Percentiles rank a stretch among this genome's conserved stretches.
These are phyloP conservation scores for Candida pseudocylindracea DNA, from an alignment of 1,139 yeast genomes.

Conservation along the genomic window DNA sequence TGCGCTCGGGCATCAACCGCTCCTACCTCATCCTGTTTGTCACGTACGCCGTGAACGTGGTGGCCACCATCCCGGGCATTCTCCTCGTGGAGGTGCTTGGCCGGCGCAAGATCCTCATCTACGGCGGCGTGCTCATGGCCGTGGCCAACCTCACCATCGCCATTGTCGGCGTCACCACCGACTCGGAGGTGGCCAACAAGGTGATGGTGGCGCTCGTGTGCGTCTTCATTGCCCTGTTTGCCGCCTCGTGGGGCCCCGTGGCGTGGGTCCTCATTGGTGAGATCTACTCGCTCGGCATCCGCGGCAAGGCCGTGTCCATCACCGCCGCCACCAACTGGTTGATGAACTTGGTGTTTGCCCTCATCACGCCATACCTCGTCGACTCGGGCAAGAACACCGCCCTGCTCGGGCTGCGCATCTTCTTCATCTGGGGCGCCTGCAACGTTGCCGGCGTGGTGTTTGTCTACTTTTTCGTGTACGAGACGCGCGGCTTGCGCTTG, in stretches of 20 bases:
- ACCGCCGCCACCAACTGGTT: constrained; percentile 5
- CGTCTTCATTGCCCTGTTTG: constrained; percentile 5
- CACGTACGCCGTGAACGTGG: constrained; percentile 52
- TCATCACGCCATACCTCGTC: constrained; percentile 5
- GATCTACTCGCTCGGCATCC: constrained; percentile 4
- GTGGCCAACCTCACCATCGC: constrained; percentile 40
- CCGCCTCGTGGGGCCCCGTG: constrained; percentile 5
- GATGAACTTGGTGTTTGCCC: constrained; percentile 5
- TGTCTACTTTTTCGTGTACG: constrained; percentile 5
- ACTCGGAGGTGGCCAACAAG: constrained; percentile 13
- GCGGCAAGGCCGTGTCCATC: constrained; percentile 5
- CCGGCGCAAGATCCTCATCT: constrained; percentile 31
- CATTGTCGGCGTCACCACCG: constrained; percentile 33
- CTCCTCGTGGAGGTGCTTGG: constrained; percentile 47
- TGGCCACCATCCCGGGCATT: constrained; percentile 51
- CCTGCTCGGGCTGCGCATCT: constrained; percentile 4
- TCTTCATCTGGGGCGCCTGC: constrained; percentile 5
- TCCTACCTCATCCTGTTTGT: constrained; percentile 44
- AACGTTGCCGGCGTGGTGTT: constrained; percentile 4
- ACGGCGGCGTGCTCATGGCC: constrained; percentile 49
- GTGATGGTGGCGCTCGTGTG: constrained; percentile 8
- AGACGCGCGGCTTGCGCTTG: constrained; percentile 4
- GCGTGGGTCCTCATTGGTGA: constrained; percentile 5
- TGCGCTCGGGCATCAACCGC: constrained; percentile 27
- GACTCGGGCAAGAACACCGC: constrained; percentile 4